Evolutionary conservation across 2,329 filamentous ascomycete species (phyloP).

Genomic region (Xylogone sp.): DNA sequence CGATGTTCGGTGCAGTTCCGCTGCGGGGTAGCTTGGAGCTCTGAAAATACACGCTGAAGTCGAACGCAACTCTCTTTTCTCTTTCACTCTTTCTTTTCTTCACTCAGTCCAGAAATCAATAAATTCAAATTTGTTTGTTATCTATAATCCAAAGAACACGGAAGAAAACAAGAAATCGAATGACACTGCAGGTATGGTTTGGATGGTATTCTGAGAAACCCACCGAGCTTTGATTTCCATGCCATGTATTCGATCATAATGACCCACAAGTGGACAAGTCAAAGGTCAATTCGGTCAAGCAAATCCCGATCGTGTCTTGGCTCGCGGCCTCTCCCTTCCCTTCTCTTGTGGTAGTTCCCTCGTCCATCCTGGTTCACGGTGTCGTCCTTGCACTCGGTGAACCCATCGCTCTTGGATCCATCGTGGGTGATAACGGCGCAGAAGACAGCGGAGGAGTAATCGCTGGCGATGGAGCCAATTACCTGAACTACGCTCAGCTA

Average conservation of each 20-base stretch:
- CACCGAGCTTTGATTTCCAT: too few relatives aligned
- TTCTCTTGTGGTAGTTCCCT: slow-evolving; percentile 10
- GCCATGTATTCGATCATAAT: not conserved
- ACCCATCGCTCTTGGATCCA: slow-evolving; percentile 24
- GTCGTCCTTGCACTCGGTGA: slow-evolving; percentile 26
- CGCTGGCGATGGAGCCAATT: slow-evolving; percentile 24
- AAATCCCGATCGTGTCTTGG: slow-evolving; percentile 11
- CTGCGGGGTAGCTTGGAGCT: not conserved
- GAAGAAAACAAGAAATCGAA: too few relatives aligned
- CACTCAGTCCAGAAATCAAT: too few relatives aligned
- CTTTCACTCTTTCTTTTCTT: not conserved
- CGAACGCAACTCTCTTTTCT: not conserved
- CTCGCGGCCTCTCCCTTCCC: slow-evolving; percentile 4
- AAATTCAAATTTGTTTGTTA: too few relatives aligned
- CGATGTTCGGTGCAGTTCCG: not conserved
- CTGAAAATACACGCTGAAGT: not conserved
- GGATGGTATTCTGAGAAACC: too few relatives aligned
- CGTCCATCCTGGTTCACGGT: slow-evolving; percentile 11
- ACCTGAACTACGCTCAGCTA: slow-evolving; percentile 3
- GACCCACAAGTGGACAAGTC: not conserved
- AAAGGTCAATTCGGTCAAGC: slow-evolving; percentile 17
- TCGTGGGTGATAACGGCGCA: slow-evolving; percentile 28
- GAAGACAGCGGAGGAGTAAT: slow-evolving; percentile 24
- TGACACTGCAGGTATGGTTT: too few relatives aligned
- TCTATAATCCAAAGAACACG: too few relatives aligned